Percentiles rank a stretch among this genome's conserved stretches.
Evolutionary conservation across 768 basidiomycete genomes (phyloP).

Genomic region (Candolleomyces efflorescens): DNA sequence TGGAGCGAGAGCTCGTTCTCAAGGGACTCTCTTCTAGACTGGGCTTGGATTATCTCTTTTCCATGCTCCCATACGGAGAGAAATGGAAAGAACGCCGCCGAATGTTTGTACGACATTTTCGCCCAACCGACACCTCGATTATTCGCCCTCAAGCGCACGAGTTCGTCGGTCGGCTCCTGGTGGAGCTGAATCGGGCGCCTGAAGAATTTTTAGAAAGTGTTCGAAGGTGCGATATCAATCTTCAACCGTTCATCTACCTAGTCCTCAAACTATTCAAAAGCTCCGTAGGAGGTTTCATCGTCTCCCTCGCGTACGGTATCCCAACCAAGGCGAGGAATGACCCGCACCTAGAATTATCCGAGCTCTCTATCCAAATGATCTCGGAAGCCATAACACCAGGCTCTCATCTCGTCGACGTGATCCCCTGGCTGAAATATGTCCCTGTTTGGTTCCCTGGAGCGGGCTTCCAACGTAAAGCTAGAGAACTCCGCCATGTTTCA

Average conservation of each 20-base stretch:
- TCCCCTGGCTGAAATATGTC: constrained; percentile 20
- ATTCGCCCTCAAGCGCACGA: constrained; percentile 25
- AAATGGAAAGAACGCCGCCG: constrained; percentile 37
- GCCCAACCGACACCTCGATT: constrained; percentile 22
- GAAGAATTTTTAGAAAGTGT: neutral
- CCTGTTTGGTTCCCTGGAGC: constrained; percentile 28
- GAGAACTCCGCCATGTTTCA: constrained; percentile 13
- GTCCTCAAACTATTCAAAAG: constrained; percentile 5
- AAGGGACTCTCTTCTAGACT: constrained; percentile 13
- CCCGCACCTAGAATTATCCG: constrained; percentile 17
- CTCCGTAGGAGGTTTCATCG: constrained; percentile 18
- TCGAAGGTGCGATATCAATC: neutral
- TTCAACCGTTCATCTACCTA: too few relatives aligned
- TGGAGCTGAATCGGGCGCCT: neutral
- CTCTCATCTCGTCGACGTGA: constrained; percentile 14
- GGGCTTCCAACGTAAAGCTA: constrained; percentile 27
- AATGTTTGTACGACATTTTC: constrained; percentile 37
- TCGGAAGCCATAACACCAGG: constrained; percentile 13
- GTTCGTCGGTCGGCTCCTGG: neutral
- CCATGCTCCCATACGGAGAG: constrained; percentile 35
- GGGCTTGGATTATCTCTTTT: constrained; percentile 37
- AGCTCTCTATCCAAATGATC: constrained; percentile 13
- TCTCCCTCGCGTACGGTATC: constrained; percentile 24
- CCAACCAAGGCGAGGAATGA: constrained; percentile 18
- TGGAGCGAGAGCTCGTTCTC: too few relatives aligned